These are phyloP conservation scores for Neonectria neomacrospora DNA, from an alignment of 2,329 filamentous ascomycete species.

Conservation along the genomic window DNA sequence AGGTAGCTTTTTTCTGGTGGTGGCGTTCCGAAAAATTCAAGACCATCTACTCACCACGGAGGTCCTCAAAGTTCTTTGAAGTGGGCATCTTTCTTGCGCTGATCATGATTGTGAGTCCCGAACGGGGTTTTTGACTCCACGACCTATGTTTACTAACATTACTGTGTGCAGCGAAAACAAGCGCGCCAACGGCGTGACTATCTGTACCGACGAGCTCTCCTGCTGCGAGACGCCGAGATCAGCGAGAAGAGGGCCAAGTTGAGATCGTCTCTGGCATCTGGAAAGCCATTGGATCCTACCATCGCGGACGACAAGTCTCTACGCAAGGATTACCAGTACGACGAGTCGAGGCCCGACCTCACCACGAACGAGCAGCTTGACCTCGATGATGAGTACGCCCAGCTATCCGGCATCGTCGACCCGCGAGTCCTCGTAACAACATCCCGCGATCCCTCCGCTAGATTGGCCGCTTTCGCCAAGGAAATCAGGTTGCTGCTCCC, in stretches of 20 bases:
- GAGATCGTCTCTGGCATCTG: conserved; percentile 85
- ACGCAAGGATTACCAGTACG: conserved; percentile 91
- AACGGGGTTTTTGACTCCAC: background rate
- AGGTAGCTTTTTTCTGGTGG: conserved; percentile 44
- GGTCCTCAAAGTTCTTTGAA: conserved; percentile 6
- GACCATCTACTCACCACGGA: background rate
- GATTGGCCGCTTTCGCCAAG: conserved; percentile 90
- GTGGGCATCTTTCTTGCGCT: conserved; percentile 8
- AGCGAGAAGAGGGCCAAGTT: conserved; percentile 90
- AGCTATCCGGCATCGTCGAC: conserved; percentile 91
- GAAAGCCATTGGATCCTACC: conserved; percentile 82
- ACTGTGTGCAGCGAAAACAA: conserved; percentile 52
- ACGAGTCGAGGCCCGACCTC: conserved; percentile 80
- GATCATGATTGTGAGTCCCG: conserved; percentile 50
- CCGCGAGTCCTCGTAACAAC: conserved; percentile 92
- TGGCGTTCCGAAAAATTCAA: conserved; percentile 18
- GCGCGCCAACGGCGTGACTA: conserved; percentile 62
- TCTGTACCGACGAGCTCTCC: conserved; percentile 88
- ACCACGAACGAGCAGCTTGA: conserved; percentile 76
- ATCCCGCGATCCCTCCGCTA: conserved; percentile 84
- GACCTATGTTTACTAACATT: conserved; percentile 34
- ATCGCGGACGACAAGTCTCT: conserved; percentile 89
- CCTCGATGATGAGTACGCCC: conserved; percentile 89
- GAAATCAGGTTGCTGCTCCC: conserved; percentile 87
- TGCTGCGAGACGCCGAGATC: conserved; percentile 90